phyloP scores from a whole-genome alignment of 352 stramenopile species.

The Thalassiosira sp. region DNA sequence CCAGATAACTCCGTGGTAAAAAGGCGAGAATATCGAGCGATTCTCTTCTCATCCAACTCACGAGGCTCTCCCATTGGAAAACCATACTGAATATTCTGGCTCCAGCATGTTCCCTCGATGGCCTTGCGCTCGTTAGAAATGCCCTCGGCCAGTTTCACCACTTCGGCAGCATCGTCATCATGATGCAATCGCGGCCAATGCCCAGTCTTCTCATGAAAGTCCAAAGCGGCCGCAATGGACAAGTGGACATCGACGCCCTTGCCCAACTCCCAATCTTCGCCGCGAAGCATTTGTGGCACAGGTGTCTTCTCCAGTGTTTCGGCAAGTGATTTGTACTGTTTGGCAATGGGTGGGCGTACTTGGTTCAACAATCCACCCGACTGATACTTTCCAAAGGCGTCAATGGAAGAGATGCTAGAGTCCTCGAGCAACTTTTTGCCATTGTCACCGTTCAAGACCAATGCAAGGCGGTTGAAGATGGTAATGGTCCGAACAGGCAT shows the following conservation, averaged over 20 bases:
- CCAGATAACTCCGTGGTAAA: slow-evolving; percentile 61
- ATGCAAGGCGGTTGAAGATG: slow-evolving; percentile 70
- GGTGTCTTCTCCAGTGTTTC: slow-evolving; percentile 56
- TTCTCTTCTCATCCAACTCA: slow-evolving; percentile 52
- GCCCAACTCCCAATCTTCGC: slow-evolving; percentile 62
- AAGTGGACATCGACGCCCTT: slow-evolving; percentile 69
- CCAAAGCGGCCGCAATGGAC: slow-evolving; percentile 43
- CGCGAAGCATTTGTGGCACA: slow-evolving; percentile 65
- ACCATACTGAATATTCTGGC: slow-evolving; percentile 57
- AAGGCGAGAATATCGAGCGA: slow-evolving; percentile 52
- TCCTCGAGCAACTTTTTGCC: slow-evolving; percentile 32
- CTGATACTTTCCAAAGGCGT: slow-evolving; percentile 57
- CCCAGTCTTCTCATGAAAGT: slow-evolving; percentile 49
- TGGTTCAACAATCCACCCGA: slow-evolving; percentile 66
- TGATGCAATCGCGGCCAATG: slow-evolving; percentile 56
- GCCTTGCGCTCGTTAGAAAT: slow-evolving; percentile 50
- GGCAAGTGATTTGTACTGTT: slow-evolving; percentile 48
- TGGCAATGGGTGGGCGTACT: slow-evolving; percentile 55
- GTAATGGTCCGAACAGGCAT: slow-evolving; percentile 64
- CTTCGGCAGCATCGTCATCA: slow-evolving; percentile 41
- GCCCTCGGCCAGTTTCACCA: slow-evolving; percentile 42
- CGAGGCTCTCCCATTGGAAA: slow-evolving; percentile 61
- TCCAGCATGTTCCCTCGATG: slow-evolving; percentile 49
- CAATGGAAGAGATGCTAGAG: slow-evolving; percentile 20
- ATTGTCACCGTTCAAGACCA: slow-evolving; percentile 58